A percentile compares a stretch with the other conserved stretches of the same genome.
Conservation (phyloP, 2,329 filamentous ascomycete genomes). For the Nothophoma quercina region DNA sequence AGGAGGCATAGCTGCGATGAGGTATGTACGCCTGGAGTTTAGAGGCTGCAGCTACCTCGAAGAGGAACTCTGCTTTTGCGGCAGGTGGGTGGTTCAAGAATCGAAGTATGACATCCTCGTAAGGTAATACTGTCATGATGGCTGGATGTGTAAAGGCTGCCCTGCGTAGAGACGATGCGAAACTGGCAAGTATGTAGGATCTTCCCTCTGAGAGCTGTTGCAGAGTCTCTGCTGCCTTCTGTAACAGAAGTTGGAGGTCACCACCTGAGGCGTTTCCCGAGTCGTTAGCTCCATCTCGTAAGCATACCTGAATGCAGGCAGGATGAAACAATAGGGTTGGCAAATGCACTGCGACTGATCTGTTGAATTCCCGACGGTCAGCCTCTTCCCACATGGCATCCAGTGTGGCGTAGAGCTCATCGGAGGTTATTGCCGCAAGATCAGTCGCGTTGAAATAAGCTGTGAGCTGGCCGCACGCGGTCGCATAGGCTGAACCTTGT, state of each 20-base stretch:
- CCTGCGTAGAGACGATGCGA: conserved; percentile 41
- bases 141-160: conserved; percentile 39
- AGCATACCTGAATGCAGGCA: conserved; percentile 31
- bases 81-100: conserved; percentile 52
- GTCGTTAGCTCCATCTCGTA: conserved; percentile 2
- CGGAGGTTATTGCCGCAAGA: conserved; percentile 1
- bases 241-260: conserved; percentile 28
- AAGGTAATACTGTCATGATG: conserved; percentile 40
- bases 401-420: conserved; percentile 33
- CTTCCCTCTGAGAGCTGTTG: conserved; percentile 42
- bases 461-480: conserved; percentile 35
- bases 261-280: not conserved
- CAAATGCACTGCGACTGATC: conserved; percentile 48
- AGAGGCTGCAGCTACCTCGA: conserved; percentile 53
- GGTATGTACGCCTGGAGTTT: conserved; percentile 41
- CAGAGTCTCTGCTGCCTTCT: conserved; percentile 34
- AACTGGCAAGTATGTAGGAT: conserved; percentile 44
- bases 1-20: conserved; percentile 50
- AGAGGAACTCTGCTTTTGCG: conserved; percentile 54
- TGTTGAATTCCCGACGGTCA: conserved; percentile 57
- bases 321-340: conserved; percentile 50
- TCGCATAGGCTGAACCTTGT: conserved; percentile 37
- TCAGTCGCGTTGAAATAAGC: conserved; percentile 29
- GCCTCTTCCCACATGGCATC: conserved; percentile 57
- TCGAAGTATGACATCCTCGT: conserved; percentile 51